phyloP scores from a whole-genome alignment of 1,139 yeast species.

The Hemisphaericaspora xylanilytica region DNA sequence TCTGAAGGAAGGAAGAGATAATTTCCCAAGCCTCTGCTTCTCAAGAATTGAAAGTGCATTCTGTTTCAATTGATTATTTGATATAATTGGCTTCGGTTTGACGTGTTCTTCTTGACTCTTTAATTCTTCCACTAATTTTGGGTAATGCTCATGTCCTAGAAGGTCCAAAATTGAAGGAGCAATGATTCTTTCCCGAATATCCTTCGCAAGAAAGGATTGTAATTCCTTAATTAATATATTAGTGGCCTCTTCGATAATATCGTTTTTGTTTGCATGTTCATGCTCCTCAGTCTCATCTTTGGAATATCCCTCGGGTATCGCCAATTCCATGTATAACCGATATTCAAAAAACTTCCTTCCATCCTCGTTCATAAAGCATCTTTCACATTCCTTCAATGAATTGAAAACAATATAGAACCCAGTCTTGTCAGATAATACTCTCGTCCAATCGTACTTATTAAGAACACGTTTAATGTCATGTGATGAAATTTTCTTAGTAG shows the following conservation, averaged over 20 bases:
- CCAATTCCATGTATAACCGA: slow-evolving; percentile 56
- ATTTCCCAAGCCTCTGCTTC: slow-evolving; percentile 20
- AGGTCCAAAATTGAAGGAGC: slow-evolving; percentile 69
- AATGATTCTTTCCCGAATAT: slow-evolving; percentile 69
- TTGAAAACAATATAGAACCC: slow-evolving; percentile 77
- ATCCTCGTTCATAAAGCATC: slow-evolving; percentile 67
- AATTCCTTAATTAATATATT: slow-evolving; percentile 62
- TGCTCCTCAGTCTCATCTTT: slow-evolving; percentile 13
- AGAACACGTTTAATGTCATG: slow-evolving; percentile 54
- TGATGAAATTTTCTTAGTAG: slow-evolving; percentile 49
- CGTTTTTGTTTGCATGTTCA: slow-evolving; percentile 16
- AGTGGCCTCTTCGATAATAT: slow-evolving; percentile 56
- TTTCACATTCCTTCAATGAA: slow-evolving; percentile 58
- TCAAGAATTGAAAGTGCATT: slow-evolving; percentile 32
- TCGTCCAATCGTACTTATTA: slow-evolving; percentile 59
- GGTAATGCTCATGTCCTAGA: slow-evolving; percentile 59
- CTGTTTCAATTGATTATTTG: slow-evolving; percentile 19
- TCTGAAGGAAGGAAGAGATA: slow-evolving; percentile 48
- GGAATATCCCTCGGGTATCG: slow-evolving; percentile 37
- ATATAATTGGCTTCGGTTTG: slow-evolving; percentile 18
- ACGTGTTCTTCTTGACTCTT: slow-evolving; percentile 35
- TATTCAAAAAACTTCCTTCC: slow-evolving; percentile 53
- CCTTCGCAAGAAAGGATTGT: slow-evolving; percentile 61
- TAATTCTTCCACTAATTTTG: slow-evolving; percentile 48
- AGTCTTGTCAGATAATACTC: slow-evolving; percentile 57